Conservation (phyloP, 73 alveolate species). For the Effrenium voratum region DNA sequence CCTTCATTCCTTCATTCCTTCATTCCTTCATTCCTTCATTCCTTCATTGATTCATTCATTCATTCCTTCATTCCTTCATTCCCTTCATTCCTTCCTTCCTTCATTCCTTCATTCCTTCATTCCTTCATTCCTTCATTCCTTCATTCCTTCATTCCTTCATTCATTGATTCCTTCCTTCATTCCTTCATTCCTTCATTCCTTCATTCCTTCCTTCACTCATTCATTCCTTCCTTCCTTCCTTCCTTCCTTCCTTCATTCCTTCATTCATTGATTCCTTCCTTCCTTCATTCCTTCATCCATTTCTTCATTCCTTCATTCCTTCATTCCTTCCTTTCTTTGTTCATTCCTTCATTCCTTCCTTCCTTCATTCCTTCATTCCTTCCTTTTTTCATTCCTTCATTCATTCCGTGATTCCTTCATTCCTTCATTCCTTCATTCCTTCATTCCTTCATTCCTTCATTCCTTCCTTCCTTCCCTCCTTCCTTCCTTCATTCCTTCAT, state of each 20-base stretch:
- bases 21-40: conserved; percentile 60
- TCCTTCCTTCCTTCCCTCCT: background rate
- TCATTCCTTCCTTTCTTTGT: background rate
- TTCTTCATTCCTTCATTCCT: conserved; percentile 11
- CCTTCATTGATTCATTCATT: conserved; percentile 25
- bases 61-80: background rate
- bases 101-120: conserved; percentile 27
- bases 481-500: background rate
- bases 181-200: conserved; percentile 9
- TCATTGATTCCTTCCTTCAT: background rate
- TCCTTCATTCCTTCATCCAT: background rate
- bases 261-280: background rate
- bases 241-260: background rate
- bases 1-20: conserved; percentile 30
- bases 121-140: conserved; percentile 34
- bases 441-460: background rate
- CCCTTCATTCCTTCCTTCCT: conserved; percentile 8
- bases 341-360: background rate
- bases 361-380: background rate
- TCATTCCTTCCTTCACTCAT: background rate
- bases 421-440: conserved; percentile 6
- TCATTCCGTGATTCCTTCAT: background rate
- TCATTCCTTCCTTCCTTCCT: conserved; percentile 1
- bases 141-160: conserved; percentile 3
- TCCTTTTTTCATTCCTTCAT: background rate